These are phyloP conservation scores for Rubia balearica DNA, from an alignment of 305 asterid genomes.

Conservation along the genomic window DNA sequence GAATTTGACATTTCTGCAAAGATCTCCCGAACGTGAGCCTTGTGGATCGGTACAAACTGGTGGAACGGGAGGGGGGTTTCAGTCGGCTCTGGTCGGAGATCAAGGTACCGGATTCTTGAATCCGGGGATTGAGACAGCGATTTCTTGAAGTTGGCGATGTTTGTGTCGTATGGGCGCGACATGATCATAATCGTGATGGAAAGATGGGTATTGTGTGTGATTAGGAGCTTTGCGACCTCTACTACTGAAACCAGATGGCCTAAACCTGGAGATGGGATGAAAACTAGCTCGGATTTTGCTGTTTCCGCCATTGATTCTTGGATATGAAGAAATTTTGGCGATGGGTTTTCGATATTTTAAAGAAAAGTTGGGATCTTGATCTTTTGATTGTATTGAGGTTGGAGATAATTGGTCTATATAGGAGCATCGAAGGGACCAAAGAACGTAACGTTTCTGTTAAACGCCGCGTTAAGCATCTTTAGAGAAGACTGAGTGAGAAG, in stretches of 20 bases:
- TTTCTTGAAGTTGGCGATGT: neutral
- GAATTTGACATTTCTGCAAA: neutral
- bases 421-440: neutral
- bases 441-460: neutral
- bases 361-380: neutral
- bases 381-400: neutral
- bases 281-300: slow-evolving; percentile 23
- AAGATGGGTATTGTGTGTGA: slow-evolving; percentile 18
- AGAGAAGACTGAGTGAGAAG: neutral
- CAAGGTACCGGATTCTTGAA: neutral
- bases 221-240: slow-evolving; percentile 33
- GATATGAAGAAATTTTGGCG: neutral
- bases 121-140: neutral
- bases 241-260: slow-evolving; percentile 24
- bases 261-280: slow-evolving; percentile 26
- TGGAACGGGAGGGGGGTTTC: neutral
- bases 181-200: slow-evolving; percentile 25
- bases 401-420: neutral
- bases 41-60: slow-evolving; percentile 3
- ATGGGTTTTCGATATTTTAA: neutral
- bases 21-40: slow-evolving; percentile 9
- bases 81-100: neutral
- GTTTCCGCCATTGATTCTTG: neutral
- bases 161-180: slow-evolving; percentile 8
- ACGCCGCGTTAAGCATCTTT: neutral